A percentile compares a stretch with the other conserved stretches of the same genome.
These are phyloP conservation scores for Haberlea rhodopensis DNA, from an alignment of 257 asterid species.

Conservation along the genomic window DNA sequence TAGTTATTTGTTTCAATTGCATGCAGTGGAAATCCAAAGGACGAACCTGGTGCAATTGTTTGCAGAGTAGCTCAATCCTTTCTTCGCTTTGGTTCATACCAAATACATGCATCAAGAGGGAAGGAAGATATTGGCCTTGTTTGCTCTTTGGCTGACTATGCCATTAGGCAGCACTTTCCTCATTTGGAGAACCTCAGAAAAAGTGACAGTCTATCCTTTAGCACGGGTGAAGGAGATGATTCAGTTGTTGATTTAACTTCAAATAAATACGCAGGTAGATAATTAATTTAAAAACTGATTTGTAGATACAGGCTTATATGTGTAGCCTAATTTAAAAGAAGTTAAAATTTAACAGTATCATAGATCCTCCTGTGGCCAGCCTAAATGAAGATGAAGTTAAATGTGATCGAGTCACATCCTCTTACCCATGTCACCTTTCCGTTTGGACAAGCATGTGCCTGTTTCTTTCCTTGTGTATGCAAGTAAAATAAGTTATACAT, in stretches of 20 bases:
- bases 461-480: neutral
- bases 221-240: conserved; percentile 78
- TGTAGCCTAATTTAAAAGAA: neutral
- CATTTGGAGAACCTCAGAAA: conserved; percentile 77
- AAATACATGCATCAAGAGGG: conserved; percentile 88
- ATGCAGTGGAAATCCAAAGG: conserved; percentile 93
- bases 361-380: neutral
- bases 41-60: conserved; percentile 95
- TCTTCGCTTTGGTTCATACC: conserved; percentile 94
- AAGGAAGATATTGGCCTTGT: conserved; percentile 71
- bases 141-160: conserved; percentile 78
- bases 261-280: conserved; percentile 88
- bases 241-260: conserved; percentile 89
- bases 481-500: neutral
- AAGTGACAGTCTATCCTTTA: conserved; percentile 79
- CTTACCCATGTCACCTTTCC: neutral
- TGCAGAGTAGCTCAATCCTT: conserved; percentile 94
- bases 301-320: neutral
- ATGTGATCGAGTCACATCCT: neutral
- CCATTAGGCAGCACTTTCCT: conserved; percentile 79
- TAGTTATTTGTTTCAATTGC: conserved; percentile 17
- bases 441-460: neutral
- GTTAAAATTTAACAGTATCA: no score
- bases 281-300: neutral
- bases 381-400: neutral